Conservation (phyloP, 169 alveolate genomes). For the Ichthyophthirius multifiliis region DNA sequence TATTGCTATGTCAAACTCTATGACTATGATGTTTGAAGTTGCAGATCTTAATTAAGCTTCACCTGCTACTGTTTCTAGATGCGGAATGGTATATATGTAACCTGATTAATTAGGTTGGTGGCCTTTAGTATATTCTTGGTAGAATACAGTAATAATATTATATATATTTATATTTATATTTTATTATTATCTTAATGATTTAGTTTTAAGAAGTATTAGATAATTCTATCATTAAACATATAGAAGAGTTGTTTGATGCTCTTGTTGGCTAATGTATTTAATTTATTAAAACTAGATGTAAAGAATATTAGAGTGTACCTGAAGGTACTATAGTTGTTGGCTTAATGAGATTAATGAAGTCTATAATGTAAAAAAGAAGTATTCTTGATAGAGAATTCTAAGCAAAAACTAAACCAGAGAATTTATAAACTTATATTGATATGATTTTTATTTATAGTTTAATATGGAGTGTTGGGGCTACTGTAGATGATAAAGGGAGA, state of each 20-base stretch:
- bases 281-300: conserved; percentile 46
- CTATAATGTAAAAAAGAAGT: conserved; percentile 7
- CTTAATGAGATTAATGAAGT: conserved; percentile 20
- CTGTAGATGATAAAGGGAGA: conserved; percentile 48
- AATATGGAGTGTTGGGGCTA: conserved; percentile 78
- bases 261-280: conserved; percentile 15
- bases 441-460: conserved; percentile 57
- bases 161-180: neutral
- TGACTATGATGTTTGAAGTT: conserved; percentile 71
- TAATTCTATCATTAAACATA: conserved; percentile 20
- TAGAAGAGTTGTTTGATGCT: conserved; percentile 52
- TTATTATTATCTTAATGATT: neutral
- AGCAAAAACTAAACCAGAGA: conserved; percentile 50
- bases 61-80: conserved; percentile 81
- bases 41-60: conserved; percentile 62
- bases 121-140: conserved; percentile 40
- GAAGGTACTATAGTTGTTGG: conserved; percentile 41
- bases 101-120: conserved; percentile 58
- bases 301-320: conserved; percentile 47
- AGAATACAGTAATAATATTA: neutral
- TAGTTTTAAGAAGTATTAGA: conserved; percentile 10
- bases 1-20: conserved; percentile 55
- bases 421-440: conserved; percentile 50
- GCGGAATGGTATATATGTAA: conserved; percentile 83
- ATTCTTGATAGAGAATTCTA: conserved; percentile 24